These are phyloP conservation scores for Malassezia dermatis DNA, from an alignment of 1,284 basidiomycete species.

Conservation along the genomic window DNA sequence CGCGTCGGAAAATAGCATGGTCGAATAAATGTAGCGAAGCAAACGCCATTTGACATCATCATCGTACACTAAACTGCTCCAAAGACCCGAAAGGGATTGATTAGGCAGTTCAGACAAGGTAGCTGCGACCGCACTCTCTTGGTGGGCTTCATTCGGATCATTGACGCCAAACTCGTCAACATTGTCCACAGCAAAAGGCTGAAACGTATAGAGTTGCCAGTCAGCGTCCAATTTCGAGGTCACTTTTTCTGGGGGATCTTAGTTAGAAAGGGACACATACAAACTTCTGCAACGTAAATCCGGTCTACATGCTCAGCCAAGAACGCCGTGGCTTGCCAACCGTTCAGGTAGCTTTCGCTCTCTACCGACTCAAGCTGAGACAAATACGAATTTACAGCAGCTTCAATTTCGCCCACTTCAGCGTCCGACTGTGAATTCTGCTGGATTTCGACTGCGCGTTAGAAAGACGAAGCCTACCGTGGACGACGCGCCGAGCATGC, in stretches of 20 bases:
- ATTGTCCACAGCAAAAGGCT: slow-evolving; percentile 60
- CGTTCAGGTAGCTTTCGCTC: neutral
- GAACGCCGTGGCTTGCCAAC: slow-evolving; percentile 36
- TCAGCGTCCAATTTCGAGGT: neutral
- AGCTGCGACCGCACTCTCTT: slow-evolving; percentile 62
- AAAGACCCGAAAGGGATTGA: slow-evolving; percentile 71
- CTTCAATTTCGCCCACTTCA: neutral
- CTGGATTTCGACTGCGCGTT: slow-evolving; percentile 5
- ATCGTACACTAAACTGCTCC: slow-evolving; percentile 69
- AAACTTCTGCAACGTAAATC: slow-evolving; percentile 62
- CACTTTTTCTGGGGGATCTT: neutral
- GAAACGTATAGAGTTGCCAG: slow-evolving; percentile 61
- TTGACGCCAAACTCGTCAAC: slow-evolving; percentile 67
- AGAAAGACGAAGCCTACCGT: neutral
- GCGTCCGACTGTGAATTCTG: neutral
- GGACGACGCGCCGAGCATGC: neutral
- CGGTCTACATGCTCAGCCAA: slow-evolving; percentile 64
- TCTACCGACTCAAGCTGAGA: neutral
- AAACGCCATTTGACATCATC: slow-evolving; percentile 78
- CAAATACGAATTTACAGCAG: neutral
- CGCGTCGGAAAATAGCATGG: slow-evolving; percentile 75
- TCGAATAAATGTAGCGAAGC: slow-evolving; percentile 86
- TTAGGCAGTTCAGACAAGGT: slow-evolving; percentile 76
- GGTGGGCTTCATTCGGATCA: slow-evolving; percentile 54
- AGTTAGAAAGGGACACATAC: slow-evolving; percentile 38